These are phyloP conservation scores for Plectosphaerella sp. DNA, from an alignment of 2,329 filamentous ascomycete species.

Conservation along the genomic window DNA sequence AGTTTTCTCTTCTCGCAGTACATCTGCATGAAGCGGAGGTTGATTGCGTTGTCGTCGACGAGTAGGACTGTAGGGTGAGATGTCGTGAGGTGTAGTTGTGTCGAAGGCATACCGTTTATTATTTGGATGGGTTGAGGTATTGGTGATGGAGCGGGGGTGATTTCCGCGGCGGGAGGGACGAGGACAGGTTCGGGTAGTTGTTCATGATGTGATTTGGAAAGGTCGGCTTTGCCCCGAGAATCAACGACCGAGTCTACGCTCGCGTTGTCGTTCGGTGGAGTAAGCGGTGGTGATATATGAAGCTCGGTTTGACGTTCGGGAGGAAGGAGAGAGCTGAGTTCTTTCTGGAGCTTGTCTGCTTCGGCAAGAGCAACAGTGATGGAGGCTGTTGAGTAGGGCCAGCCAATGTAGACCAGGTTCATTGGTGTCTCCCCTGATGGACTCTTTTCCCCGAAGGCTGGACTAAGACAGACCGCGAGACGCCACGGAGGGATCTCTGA, in stretches of 20 bases:
- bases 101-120: background rate
- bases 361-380: slow-evolving; percentile 1
- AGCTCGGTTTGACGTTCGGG: background rate
- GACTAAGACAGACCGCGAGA: background rate
- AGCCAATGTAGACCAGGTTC: slow-evolving; percentile 3
- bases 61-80: slow-evolving; percentile 25
- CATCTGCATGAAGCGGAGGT: slow-evolving; percentile 41
- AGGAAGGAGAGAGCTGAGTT: background rate
- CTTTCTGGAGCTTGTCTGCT: background rate
- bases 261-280: background rate
- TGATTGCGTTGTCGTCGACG: slow-evolving; percentile 44
- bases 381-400: slow-evolving; percentile 3
- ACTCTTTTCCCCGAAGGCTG: background rate
- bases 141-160: background rate
- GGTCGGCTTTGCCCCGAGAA: background rate
- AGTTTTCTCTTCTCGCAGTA: slow-evolving; percentile 39
- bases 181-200: background rate
- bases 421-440: background rate
- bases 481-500: background rate
- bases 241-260: background rate
- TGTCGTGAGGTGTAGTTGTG: background rate
- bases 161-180: background rate
- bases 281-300: background rate
- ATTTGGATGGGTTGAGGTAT: background rate
- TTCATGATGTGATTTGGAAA: background rate